Conservation (phyloP, 176 grass and related monocot genomes). For the Oryza nivara region DNA sequence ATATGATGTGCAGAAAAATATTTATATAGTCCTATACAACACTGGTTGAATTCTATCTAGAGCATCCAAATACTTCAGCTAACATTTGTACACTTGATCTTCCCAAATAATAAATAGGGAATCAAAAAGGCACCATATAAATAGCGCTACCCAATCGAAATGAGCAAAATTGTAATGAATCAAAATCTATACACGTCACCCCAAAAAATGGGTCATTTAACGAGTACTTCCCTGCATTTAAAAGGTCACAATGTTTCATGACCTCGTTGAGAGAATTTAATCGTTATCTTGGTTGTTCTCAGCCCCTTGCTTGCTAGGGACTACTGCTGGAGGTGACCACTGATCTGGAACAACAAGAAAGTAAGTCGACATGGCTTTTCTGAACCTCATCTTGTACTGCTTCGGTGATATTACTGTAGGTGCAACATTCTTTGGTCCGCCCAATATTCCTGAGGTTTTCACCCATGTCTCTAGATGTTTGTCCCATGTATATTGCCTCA, state of each 20-base stretch:
- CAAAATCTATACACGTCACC: slow-evolving; percentile 29
- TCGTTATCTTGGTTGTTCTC: slow-evolving; percentile 53
- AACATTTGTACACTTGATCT: slow-evolving; percentile 45
- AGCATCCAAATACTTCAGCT: slow-evolving; percentile 29
- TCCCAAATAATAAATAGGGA: slow-evolving; percentile 17
- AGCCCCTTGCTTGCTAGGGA: slow-evolving; percentile 51
- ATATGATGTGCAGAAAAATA: slow-evolving; percentile 1
- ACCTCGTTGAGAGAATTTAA: slow-evolving; percentile 31
- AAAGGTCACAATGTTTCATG: slow-evolving; percentile 39
- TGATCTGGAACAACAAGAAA: slow-evolving; percentile 96
- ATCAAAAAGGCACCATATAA: background rate
- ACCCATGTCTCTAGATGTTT: slow-evolving; percentile 99
- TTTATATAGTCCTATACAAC: slow-evolving; percentile 33
- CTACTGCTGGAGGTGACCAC: slow-evolving; percentile 61
- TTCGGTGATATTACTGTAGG: slow-evolving; percentile 97
- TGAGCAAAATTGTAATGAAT: slow-evolving; percentile 34
- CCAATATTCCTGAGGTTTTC: slow-evolving; percentile 95
- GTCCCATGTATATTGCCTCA: slow-evolving; percentile 98
- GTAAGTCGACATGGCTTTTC: slow-evolving; percentile 94
- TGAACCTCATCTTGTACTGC: slow-evolving; percentile 94
- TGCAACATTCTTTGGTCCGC: slow-evolving; percentile 86
- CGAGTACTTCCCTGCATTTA: slow-evolving; percentile 21
- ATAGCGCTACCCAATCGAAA: slow-evolving; percentile 2
- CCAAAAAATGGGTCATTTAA: slow-evolving; percentile 22
- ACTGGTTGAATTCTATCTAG: slow-evolving; percentile 38